Percentiles rank a stretch among this genome's conserved stretches.
phyloP scores from a whole-genome alignment of 2,329 filamentous ascomycete species.

The Verruconis gallopava region DNA sequence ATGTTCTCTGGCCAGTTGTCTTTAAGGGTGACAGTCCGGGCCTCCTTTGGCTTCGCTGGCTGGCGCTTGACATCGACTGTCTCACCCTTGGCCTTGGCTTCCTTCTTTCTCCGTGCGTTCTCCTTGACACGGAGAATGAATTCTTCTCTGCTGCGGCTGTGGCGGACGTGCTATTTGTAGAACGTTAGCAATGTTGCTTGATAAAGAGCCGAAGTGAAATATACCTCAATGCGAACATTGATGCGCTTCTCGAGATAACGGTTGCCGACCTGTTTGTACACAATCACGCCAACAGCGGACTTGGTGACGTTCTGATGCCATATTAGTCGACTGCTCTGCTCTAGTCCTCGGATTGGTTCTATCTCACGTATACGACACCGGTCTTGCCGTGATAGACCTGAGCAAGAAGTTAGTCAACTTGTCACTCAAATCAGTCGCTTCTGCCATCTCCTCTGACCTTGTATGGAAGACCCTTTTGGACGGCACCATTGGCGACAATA shows the following conservation, averaged over 20 bases:
- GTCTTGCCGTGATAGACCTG: constrained; percentile 96
- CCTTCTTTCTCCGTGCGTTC: constrained; percentile 83
- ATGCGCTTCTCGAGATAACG: constrained; percentile 99
- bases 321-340: constrained; percentile 59
- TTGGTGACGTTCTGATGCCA: constrained; percentile 70
- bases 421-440: constrained; percentile 25
- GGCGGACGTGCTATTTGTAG: constrained; percentile 63
- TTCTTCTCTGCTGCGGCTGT: constrained; percentile 91
- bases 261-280: constrained; percentile 99
- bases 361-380: constrained; percentile 25
- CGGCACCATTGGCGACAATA: constrained; percentile 96
- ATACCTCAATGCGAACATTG: constrained; percentile 87
- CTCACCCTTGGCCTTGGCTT: constrained; percentile 82
- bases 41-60: constrained; percentile 65
- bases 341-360: constrained; percentile 34
- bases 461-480: constrained; percentile 65
- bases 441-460: constrained; percentile 14
- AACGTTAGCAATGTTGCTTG: neutral
- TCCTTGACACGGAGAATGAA: constrained; percentile 94
- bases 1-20: constrained; percentile 86
- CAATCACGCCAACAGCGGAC: constrained; percentile 92
- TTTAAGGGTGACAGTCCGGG: constrained; percentile 64
- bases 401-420: neutral
- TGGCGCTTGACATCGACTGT: constrained; percentile 88
- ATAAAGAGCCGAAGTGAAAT: neutral